These are phyloP conservation scores for Brassica hybrid DNA, from an alignment of 441 rosid species.

Conservation along the genomic window DNA sequence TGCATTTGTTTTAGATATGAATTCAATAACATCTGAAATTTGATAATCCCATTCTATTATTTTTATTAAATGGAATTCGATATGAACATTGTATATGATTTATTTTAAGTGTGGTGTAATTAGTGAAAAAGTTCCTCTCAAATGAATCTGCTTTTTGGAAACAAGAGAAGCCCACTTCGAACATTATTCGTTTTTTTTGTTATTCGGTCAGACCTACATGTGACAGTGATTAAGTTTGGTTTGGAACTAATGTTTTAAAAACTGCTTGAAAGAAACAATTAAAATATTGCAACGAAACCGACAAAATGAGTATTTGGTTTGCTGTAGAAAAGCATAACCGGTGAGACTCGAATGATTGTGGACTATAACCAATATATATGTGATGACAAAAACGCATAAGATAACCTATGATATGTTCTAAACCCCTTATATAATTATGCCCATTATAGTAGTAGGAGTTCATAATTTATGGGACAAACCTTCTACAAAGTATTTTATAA, in stretches of 20 bases:
- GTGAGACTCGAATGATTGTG: constrained; percentile 34
- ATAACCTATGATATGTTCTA: constrained; percentile 20
- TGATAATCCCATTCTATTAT: not conserved
- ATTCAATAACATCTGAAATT: not conserved
- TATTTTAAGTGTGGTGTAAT: constrained; percentile 15
- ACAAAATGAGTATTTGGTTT: constrained; percentile 34
- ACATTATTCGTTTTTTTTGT: constrained; percentile 1
- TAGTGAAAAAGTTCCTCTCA: constrained; percentile 25
- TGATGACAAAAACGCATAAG: constrained; percentile 15
- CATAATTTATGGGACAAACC: constrained; percentile 23
- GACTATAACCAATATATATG: constrained; percentile 24
- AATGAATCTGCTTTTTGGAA: constrained; percentile 32
- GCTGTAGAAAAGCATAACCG: constrained; percentile 35
- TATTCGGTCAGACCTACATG: constrained; percentile 30
- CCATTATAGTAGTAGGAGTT: constrained; percentile 15
- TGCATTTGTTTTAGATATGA: not conserved
- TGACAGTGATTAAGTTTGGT: constrained; percentile 24
- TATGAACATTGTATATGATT: not conserved
- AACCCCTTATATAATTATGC: constrained; percentile 1
- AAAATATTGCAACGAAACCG: constrained; percentile 13
- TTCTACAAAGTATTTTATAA: not conserved
- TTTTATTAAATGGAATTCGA: not conserved
- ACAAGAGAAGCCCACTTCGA: constrained; percentile 38
- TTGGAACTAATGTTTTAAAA: not conserved
- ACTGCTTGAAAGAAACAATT: constrained; percentile 1